Percentiles rank a stretch among this genome's conserved stretches.
Evolutionary conservation across 306 rosid genomes (phyloP).

Genomic region (Cicer arietinum): DNA sequence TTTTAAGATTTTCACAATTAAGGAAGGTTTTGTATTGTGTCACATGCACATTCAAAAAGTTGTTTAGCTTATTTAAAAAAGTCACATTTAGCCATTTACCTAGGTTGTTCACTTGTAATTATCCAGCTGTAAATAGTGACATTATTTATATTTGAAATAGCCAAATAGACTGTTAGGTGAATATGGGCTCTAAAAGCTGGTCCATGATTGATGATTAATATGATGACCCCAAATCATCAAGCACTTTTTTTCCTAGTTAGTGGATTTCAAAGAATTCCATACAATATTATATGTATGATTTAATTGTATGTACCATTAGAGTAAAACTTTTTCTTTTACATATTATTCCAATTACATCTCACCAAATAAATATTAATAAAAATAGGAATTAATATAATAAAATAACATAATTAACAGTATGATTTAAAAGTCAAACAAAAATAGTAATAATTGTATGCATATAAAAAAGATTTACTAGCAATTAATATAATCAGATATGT

Average conservation of each 20-base stretch:
- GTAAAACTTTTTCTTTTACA: too few species aligned
- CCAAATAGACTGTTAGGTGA: slow-evolving; percentile 6
- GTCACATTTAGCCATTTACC: background rate
- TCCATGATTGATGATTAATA: slow-evolving; percentile 31
- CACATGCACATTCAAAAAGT: background rate
- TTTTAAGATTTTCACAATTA: background rate
- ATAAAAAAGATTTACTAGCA: too few species aligned
- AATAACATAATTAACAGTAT: too few species aligned
- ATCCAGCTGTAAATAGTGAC: background rate
- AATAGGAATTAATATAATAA: too few species aligned
- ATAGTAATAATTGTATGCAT: too few species aligned
- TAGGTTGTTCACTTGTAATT: slow-evolving; percentile 10
- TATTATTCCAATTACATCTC: too few species aligned
- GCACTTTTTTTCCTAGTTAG: slow-evolving; percentile 34
- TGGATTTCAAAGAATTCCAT: slow-evolving; percentile 30
- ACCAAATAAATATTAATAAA: too few species aligned
- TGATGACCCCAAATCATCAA: slow-evolving; percentile 27
- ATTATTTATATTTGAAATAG: slow-evolving; percentile 29
- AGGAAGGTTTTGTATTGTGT: slow-evolving; percentile 6
- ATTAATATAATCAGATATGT: too few species aligned
- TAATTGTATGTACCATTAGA: background rate
- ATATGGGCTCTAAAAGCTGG: slow-evolving; percentile 34
- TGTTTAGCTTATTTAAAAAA: background rate
- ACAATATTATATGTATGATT: background rate
- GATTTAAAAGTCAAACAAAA: too few species aligned